Base-by-base conservation (phyloP, 2,329 filamentous ascomycete genomes). In the Arthrinium phaeospermum region DNA sequence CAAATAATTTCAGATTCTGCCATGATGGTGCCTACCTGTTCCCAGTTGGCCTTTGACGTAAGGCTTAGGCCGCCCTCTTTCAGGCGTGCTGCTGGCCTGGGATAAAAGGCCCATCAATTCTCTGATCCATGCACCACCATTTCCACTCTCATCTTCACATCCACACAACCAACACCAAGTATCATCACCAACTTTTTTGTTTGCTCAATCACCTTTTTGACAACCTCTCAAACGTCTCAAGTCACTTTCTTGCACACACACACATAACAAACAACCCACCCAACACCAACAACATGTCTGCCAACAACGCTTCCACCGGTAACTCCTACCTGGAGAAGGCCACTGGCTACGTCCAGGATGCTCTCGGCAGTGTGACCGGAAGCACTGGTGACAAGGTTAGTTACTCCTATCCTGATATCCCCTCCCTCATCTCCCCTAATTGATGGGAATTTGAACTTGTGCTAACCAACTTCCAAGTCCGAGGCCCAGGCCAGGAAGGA, bases 241-340 rank as follows among this genome's bases (percentile, higher is more conserved):
- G 22, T 24, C 16, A 22, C 7, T 13, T 30, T 14, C 13, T 69
- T 30, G 27, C 27, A 30, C 27, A n/a, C 67, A 69, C 27, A 64
- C 37, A 22, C 13, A 24, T 57, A 41, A 8, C 13, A 68, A 47
- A 4, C 44, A 41, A 13, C 22, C 22, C 51, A 67, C 45, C 19
- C 72, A 77, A 75, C 69, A 69, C 75, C 70, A 57, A 70, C 71
- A 70, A 70, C 68, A 85, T 85, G 82, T 85, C 83, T 78, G 68
- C 77, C 78, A 83, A 83, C 80, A 80, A 82, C 77, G 89, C 92
- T 76, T 97, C 94, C 75, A 96, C 95, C 75, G 88, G 95, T 79
- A 90, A 96, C 87, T 93, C 93, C 72, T 92, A 91, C 84, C 80
- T 94, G 77, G 92, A 95, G 87, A 89, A 89, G 19, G 93, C 93